Percentiles rank a stretch among this genome's conserved stretches.
These are phyloP conservation scores for Oldenlandia corymbosa DNA, from an alignment of 257 asterid genomes.

Conservation along the genomic window DNA sequence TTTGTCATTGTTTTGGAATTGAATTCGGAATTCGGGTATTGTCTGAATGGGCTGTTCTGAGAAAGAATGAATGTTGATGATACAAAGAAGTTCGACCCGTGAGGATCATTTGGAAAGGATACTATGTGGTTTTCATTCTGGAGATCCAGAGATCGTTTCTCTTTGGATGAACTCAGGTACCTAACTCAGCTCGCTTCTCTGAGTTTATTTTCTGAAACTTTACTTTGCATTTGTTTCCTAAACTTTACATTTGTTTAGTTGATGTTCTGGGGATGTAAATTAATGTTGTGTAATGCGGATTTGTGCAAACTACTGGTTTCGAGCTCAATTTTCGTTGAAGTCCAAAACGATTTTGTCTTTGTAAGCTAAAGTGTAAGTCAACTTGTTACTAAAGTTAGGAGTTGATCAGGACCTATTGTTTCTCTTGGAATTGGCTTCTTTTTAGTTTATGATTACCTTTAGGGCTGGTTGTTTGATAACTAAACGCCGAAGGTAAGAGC, in stretches of 20 bases:
- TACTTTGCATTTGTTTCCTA: not conserved
- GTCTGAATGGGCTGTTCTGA: not conserved
- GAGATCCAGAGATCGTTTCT: conserved; percentile 91
- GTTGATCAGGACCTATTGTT: not conserved
- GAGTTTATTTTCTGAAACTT: not conserved
- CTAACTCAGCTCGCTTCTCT: not conserved
- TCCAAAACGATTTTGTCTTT: too few species aligned
- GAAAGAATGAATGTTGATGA: conserved; percentile 9
- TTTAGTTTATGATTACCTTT: not conserved
- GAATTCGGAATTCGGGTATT: not conserved
- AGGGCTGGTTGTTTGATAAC: not conserved
- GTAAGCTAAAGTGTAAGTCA: too few species aligned
- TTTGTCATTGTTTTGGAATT: not conserved
- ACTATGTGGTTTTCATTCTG: conserved; percentile 94
- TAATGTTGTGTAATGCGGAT: not conserved
- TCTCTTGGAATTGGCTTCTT: not conserved
- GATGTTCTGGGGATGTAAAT: not conserved
- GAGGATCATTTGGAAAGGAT: conserved; percentile 13
- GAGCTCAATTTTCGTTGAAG: conserved; percentile 4
- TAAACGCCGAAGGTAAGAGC: not conserved
- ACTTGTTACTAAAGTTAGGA: not conserved
- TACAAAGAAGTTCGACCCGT: not conserved
- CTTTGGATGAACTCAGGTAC: conserved; percentile 94
- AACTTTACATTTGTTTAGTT: not conserved
- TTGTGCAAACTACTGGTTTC: not conserved